Evolutionary conservation across 108 stramenopile species (phyloP).

Genomic region (Schizochytrium sp.): DNA sequence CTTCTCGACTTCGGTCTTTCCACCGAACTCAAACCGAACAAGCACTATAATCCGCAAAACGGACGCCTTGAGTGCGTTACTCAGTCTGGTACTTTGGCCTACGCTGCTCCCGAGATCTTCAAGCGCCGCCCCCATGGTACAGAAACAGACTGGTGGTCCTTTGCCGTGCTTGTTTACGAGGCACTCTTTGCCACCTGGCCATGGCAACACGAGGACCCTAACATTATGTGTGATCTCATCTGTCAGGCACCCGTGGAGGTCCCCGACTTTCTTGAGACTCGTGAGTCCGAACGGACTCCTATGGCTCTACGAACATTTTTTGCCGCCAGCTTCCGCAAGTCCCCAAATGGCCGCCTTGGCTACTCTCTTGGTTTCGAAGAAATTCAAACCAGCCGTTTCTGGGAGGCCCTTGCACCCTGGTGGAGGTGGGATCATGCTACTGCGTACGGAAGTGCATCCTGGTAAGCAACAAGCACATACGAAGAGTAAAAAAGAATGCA

Average conservation of each 20-base stretch:
- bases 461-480: neutral
- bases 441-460: neutral
- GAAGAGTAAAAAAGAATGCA: no score
- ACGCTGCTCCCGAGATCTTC: slow-evolving; percentile 7
- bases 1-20: slow-evolving; percentile 68
- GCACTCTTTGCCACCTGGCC: slow-evolving; percentile 5
- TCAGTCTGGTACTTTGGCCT: slow-evolving; percentile 20
- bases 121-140: slow-evolving; percentile 51
- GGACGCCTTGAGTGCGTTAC: slow-evolving; percentile 59
- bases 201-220: neutral
- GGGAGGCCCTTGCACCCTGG: neutral
- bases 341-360: neutral
- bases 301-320: slow-evolving; percentile 17
- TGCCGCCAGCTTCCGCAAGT: slow-evolving; percentile 38
- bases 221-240: slow-evolving; percentile 42
- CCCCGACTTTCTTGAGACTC: slow-evolving; percentile 16
- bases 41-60: neutral
- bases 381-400: slow-evolving; percentile 7
- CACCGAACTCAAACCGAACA: neutral
- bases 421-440: neutral
- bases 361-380: neutral
- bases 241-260: slow-evolving; percentile 30
- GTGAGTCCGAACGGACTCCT: neutral
- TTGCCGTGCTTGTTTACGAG: slow-evolving; percentile 43
- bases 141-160: slow-evolving; percentile 59